These are phyloP conservation scores for Alternaria metachromatica DNA, from an alignment of 2,329 filamentous ascomycete genomes.

Conservation along the genomic window DNA sequence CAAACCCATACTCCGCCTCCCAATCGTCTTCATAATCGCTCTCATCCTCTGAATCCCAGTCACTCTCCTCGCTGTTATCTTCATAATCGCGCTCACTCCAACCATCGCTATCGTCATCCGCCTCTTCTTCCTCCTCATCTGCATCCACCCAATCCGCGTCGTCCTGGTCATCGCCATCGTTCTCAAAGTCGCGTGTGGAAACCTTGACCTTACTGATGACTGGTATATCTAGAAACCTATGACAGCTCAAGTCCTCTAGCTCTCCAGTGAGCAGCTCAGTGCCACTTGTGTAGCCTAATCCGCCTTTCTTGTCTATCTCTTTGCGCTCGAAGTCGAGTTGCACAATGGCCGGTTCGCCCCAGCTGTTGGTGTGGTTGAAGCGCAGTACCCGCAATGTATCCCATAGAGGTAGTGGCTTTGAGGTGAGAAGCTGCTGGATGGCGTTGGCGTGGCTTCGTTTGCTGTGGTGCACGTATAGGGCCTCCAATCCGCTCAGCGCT, in stretches of 20 bases:
- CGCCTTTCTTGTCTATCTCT: neutral
- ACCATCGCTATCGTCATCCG: neutral
- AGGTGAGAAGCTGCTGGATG: neutral
- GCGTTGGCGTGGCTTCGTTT: neutral
- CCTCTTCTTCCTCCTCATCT: neutral
- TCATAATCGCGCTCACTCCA: constrained; percentile 15
- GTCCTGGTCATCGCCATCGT: constrained; percentile 5
- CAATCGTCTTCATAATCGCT: constrained; percentile 17
- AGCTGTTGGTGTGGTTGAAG: neutral
- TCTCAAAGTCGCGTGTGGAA: constrained; percentile 1
- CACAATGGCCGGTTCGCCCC: constrained; percentile 3
- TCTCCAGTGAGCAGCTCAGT: neutral
- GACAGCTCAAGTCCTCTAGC: neutral
- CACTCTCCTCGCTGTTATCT: constrained; percentile 10
- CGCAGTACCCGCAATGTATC: neutral
- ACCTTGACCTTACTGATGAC: neutral
- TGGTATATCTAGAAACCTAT: neutral
- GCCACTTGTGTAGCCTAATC: neutral
- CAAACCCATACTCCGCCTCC: constrained; percentile 12
- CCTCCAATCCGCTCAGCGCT: neutral
- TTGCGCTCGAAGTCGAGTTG: constrained; percentile 1
- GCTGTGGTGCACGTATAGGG: neutral
- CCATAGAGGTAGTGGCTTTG: neutral
- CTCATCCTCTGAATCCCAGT: constrained; percentile 14
- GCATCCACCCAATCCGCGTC: constrained; percentile 4